Percentiles rank a stretch among this genome's conserved stretches.
Conservation (phyloP, 257 asterid species). For the Plantago ovata region DNA sequence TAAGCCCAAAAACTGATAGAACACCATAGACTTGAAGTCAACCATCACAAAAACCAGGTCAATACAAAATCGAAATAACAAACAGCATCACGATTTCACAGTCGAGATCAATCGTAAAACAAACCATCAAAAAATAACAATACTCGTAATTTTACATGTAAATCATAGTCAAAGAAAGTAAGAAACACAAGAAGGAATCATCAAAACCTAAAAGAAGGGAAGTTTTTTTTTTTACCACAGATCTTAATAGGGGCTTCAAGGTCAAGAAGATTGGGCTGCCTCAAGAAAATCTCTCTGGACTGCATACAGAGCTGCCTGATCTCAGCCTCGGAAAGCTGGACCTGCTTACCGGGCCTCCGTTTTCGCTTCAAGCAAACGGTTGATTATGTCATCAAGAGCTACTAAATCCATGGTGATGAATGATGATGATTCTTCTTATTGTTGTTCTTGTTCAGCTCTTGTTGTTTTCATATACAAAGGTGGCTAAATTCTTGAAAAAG, state of each 20-base stretch:
- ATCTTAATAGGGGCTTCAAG: slow-evolving; percentile 95
- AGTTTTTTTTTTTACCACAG: slow-evolving; percentile 68
- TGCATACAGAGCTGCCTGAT: slow-evolving; percentile 71
- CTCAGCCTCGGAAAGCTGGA: slow-evolving; percentile 82
- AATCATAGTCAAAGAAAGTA: not conserved
- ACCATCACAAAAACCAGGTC: slow-evolving; percentile 5
- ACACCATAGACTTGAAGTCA: slow-evolving; percentile 7
- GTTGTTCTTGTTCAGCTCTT: no score
- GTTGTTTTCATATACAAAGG: no score
- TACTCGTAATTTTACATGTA: slow-evolving; percentile 1
- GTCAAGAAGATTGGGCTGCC: slow-evolving; percentile 87
- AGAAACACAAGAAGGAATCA: no score
- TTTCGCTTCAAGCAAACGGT: slow-evolving; percentile 71
- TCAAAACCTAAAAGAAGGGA: not conserved
- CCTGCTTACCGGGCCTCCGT: slow-evolving; percentile 86
- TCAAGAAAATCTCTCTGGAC: slow-evolving; percentile 64
- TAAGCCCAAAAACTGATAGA: not conserved
- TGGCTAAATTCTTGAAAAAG: no score
- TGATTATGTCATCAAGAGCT: slow-evolving; percentile 58
- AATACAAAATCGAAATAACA: no score
- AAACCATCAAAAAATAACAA: not conserved
- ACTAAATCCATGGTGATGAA: slow-evolving; percentile 50
- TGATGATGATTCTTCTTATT: not conserved
- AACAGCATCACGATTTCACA: no score
- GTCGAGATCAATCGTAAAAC: not conserved